phyloP scores from a whole-genome alignment of 2,329 filamentous ascomycete species.

The Monilinia vaccinii-corymbosi region DNA sequence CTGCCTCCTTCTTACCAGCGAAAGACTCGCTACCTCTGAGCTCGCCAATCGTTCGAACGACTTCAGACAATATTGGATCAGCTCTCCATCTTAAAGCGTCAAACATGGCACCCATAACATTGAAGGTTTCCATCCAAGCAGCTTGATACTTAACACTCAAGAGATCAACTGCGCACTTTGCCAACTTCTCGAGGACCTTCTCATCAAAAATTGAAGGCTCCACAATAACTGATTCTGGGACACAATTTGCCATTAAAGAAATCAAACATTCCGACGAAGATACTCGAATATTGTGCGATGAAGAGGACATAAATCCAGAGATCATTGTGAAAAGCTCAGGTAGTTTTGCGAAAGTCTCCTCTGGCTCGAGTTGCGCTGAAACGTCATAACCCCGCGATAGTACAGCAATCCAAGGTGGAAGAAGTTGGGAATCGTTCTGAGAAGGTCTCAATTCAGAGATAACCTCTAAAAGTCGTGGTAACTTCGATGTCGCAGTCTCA shows the following conservation, averaged over 20 bases:
- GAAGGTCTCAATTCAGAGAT: constrained; percentile 88
- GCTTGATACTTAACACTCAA: constrained; percentile 86
- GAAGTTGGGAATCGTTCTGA: constrained; percentile 85
- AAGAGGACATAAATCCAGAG: constrained; percentile 71
- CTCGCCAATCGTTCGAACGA: constrained; percentile 75
- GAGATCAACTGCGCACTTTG: constrained; percentile 61
- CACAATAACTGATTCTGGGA: constrained; percentile 73
- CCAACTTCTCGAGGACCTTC: constrained; percentile 75
- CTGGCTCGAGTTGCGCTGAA: constrained; percentile 75
- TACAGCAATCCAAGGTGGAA: constrained; percentile 95
- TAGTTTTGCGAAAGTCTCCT: constrained; percentile 86
- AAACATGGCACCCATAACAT: constrained; percentile 77
- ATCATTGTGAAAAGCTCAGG: constrained; percentile 78
- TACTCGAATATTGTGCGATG: constrained; percentile 85
- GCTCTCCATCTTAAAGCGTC: constrained; percentile 79
- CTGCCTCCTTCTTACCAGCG: constrained; percentile 87
- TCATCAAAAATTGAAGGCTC: constrained; percentile 91
- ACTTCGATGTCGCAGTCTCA: constrained; percentile 78
- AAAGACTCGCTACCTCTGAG: constrained; percentile 83
- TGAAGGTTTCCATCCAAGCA: constrained; percentile 92
- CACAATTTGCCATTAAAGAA: constrained; percentile 83
- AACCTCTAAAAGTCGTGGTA: constrained; percentile 80
- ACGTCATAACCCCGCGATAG: constrained; percentile 92
- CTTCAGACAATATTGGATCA: constrained; percentile 64
- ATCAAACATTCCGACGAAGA: constrained; percentile 93